A percentile compares a stretch with the other conserved stretches of the same genome.
Evolutionary conservation across 2,329 filamentous ascomycete genomes (phyloP).

Genomic region (Xylaria sp.): DNA sequence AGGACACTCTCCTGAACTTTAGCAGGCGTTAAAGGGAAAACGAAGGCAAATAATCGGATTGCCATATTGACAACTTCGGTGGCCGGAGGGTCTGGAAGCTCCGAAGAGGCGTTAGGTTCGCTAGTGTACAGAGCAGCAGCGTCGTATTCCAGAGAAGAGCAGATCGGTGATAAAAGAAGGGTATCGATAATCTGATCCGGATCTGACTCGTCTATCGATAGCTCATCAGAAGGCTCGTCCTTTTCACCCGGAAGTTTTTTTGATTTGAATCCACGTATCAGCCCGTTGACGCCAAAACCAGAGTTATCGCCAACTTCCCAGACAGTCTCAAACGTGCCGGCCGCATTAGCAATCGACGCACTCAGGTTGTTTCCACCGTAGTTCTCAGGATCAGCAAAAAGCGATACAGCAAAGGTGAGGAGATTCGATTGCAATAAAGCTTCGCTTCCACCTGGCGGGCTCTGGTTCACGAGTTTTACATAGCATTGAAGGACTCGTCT

Average conservation of each 20-base stretch:
- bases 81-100: conserved; percentile 79
- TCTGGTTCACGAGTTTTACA: conserved; percentile 87
- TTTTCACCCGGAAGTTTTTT: conserved; percentile 76
- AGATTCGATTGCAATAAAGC: conserved; percentile 90
- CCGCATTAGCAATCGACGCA: conserved; percentile 89
- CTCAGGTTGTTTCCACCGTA: conserved; percentile 87
- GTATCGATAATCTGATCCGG: conserved; percentile 73
- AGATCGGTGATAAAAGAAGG: conserved; percentile 75
- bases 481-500: conserved; percentile 95
- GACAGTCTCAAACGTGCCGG: conserved; percentile 88
- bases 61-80: conserved; percentile 96
- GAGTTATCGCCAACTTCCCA: conserved; percentile 97
- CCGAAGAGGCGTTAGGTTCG: conserved; percentile 57
- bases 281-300: conserved; percentile 89
- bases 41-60: conserved; percentile 91
- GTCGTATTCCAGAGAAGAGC: conserved; percentile 88
- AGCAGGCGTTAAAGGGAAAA: conserved; percentile 85
- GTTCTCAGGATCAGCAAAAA: conserved; percentile 92
- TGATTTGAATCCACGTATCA: conserved; percentile 81
- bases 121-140: conserved; percentile 80
- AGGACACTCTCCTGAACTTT: conserved; percentile 96
- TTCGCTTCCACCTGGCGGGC: conserved; percentile 85
- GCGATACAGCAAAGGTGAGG: conserved; percentile 85
- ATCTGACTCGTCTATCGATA: conserved; percentile 62
- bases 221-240: conserved; percentile 58